Percentiles rank a stretch among this genome's conserved stretches.
Evolutionary conservation across 2,329 filamentous ascomycete species (phyloP).

Genomic region (Huntiella decipiens): DNA sequence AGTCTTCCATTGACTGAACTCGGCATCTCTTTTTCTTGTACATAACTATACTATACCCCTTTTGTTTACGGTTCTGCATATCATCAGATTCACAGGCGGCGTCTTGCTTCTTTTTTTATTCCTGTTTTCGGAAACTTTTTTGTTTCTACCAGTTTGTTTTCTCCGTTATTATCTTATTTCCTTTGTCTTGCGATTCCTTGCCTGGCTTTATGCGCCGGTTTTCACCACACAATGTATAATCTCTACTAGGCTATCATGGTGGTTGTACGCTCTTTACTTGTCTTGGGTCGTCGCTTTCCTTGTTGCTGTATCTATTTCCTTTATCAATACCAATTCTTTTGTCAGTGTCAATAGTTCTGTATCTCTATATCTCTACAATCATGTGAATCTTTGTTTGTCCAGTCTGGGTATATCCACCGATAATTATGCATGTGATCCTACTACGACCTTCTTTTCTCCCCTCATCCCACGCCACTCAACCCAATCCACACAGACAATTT

Average conservation of each 20-base stretch:
- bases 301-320: neutral
- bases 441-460: no score
- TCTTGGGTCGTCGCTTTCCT: neutral
- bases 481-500: no score
- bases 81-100: conserved; percentile 4
- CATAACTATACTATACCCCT: conserved; percentile 6
- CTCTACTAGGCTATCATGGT: no score
- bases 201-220: neutral
- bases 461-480: no score
- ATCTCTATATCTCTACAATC: no score
- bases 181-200: neutral
- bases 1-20: neutral
- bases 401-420: no score
- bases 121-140: neutral
- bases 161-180: conserved; percentile 1
- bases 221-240: no score
- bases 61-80: conserved; percentile 1
- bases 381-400: no score
- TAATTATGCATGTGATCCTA: no score
- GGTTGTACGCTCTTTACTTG: neutral
- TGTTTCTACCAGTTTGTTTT: neutral
- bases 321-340: neutral
- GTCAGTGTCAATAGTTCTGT: no score
- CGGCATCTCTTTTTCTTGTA: conserved; percentile 2
- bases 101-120: neutral